Evolutionary conservation across 192 early-diverging fungal species (phyloP).

Genomic region (Powellomyces hirtus): DNA sequence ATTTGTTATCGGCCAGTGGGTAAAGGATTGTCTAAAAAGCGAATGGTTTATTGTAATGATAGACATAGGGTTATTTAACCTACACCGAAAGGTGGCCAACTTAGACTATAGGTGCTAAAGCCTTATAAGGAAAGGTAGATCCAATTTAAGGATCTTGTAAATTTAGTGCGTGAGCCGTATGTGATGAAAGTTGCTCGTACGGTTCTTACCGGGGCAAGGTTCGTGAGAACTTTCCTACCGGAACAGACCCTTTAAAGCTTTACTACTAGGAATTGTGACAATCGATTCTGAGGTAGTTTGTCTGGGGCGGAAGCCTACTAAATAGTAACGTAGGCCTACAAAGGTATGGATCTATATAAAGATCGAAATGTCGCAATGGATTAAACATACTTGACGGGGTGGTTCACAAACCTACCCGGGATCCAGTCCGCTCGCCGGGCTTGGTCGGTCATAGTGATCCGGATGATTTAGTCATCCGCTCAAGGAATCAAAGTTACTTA

Average conservation of each 20-base stretch:
- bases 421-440: conserved; percentile 43
- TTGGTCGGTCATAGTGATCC: conserved; percentile 63
- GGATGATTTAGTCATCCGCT: conserved; percentile 57
- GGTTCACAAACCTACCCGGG: conserved; percentile 37
- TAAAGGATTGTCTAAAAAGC: too few species aligned
- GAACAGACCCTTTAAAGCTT: conserved; percentile 65
- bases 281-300: conserved; percentile 55
- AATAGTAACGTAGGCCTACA: conserved; percentile 49
- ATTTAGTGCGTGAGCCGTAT: too few species aligned
- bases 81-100: too few species aligned
- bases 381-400: conserved; percentile 8
- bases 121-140: too few species aligned
- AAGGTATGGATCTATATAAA: conserved; percentile 37
- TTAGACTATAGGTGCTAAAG: too few species aligned
- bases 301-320: conserved; percentile 59
- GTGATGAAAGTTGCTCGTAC: too few species aligned
- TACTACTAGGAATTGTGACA: conserved; percentile 49
- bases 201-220: too few species aligned
- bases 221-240: too few species aligned
- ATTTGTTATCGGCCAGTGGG: too few species aligned
- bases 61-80: too few species aligned
- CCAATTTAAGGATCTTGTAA: too few species aligned
- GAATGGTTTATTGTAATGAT: too few species aligned
- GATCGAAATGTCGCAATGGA: conserved; percentile 8
- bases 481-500: conserved; percentile 62